Evolutionary conservation across 345 rosid species (phyloP).

Genomic region (Schrenkiella parvula): DNA sequence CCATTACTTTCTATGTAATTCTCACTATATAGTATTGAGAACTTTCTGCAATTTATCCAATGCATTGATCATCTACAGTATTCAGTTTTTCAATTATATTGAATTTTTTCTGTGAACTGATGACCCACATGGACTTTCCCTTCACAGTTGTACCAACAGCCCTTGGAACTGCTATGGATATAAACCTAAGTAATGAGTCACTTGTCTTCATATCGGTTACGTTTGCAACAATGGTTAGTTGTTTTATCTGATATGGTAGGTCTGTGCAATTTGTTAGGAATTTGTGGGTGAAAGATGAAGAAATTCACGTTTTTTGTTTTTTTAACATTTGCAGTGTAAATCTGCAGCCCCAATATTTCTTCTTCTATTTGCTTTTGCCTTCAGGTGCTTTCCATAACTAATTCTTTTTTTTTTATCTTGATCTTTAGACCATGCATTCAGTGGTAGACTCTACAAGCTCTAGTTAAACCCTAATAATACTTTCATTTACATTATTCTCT

Average conservation of each 20-base stretch:
- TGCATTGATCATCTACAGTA: background rate
- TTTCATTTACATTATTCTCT: background rate
- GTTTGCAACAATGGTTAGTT: constrained; percentile 96
- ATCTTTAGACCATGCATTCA: constrained; percentile 3
- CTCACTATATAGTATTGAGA: background rate
- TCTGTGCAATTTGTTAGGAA: constrained; percentile 4
- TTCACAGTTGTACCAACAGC: constrained; percentile 99
- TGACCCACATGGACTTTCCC: constrained; percentile 84
- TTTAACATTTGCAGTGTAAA: constrained; percentile 89
- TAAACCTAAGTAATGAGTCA: constrained; percentile 93
- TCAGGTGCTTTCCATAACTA: constrained; percentile 56
- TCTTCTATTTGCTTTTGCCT: constrained; percentile 94
- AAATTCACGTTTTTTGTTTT: constrained; percentile 2
- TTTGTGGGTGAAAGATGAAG: constrained; percentile 12
- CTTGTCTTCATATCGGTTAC: constrained; percentile 98
- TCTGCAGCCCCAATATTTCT: constrained; percentile 98
- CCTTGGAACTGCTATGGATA: constrained; percentile 94
- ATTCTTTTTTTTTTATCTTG: background rate
- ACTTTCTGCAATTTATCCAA: background rate
- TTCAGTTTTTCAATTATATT: constrained; percentile 31
- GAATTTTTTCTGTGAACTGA: constrained; percentile 64
- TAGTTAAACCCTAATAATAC: background rate
- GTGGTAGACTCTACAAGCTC: background rate
- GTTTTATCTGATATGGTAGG: constrained; percentile 17
- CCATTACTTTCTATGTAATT: background rate